These are phyloP conservation scores for Babesia sp. DNA, from an alignment of 169 alveolate species.

Conservation along the genomic window DNA sequence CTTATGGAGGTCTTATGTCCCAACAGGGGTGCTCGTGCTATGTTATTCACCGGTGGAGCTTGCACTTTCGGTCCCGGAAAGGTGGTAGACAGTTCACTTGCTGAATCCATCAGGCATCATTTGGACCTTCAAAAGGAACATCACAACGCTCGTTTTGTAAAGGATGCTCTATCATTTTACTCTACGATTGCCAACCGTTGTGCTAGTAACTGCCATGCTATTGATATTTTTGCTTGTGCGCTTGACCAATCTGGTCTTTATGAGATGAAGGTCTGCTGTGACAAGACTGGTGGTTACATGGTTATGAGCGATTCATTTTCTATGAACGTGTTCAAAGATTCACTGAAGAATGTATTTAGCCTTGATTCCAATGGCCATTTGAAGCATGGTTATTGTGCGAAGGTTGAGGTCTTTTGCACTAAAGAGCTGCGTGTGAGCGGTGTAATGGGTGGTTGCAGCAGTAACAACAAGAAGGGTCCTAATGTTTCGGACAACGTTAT, in stretches of 20 bases:
- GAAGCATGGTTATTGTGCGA: constrained; percentile 96
- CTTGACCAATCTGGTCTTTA: constrained; percentile 97
- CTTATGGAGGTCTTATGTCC: constrained; percentile 90
- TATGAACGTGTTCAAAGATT: constrained; percentile 94
- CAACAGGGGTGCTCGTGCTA: constrained; percentile 89
- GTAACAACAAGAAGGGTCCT: constrained; percentile 87
- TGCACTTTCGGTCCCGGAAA: constrained; percentile 98
- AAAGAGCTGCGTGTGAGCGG: constrained; percentile 89
- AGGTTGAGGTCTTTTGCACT: constrained; percentile 86
- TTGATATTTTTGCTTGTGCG: constrained; percentile 98
- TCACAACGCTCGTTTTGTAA: constrained; percentile 92
- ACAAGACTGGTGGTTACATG: constrained; percentile 98
- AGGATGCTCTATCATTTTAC: constrained; percentile 95
- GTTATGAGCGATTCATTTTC: constrained; percentile 98
- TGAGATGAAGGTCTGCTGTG: constrained; percentile 98
- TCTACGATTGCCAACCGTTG: constrained; percentile 91
- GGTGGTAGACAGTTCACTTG: constrained; percentile 91
- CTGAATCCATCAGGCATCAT: constrained; percentile 96
- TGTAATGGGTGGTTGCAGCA: constrained; percentile 90
- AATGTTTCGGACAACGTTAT: constrained; percentile 93
- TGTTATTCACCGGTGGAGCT: constrained; percentile 96
- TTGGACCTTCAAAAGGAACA: constrained; percentile 95
- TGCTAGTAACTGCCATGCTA: constrained; percentile 92
- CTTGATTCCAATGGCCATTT: constrained; percentile 89
- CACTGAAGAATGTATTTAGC: constrained; percentile 80